Percentiles rank a stretch among this genome's conserved stretches.
Evolutionary conservation across 2,329 filamentous ascomycete species (phyloP).

Genomic region (Spiromastix sp.): DNA sequence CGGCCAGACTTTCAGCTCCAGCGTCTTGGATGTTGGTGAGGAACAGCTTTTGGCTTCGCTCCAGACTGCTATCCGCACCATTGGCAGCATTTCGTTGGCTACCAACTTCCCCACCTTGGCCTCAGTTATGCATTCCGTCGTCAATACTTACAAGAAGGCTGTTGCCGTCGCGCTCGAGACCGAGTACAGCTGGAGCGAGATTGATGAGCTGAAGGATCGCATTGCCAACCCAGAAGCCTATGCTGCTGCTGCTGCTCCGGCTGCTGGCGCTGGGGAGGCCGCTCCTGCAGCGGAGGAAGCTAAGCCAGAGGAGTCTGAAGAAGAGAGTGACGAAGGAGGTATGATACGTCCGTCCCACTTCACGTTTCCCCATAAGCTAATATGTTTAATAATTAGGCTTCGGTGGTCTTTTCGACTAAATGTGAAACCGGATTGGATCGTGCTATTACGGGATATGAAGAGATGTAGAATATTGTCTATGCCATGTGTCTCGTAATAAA

Average conservation of each 20-base stretch:
- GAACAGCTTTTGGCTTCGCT: conserved; percentile 83
- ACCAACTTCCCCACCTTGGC: conserved; percentile 92
- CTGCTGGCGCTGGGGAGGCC: conserved; percentile 45
- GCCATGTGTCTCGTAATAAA: conserved; percentile 20
- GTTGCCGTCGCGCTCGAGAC: conserved; percentile 74
- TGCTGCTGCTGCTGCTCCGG: conserved; percentile 67
- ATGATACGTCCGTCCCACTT: conserved; percentile 10
- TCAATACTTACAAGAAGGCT: conserved; percentile 96
- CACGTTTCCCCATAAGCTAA: not conserved
- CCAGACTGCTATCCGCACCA: conserved; percentile 68
- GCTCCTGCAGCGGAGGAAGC: conserved; percentile 47
- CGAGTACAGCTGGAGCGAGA: conserved; percentile 88
- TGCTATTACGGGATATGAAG: conserved; percentile 17
- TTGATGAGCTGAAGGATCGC: conserved; percentile 97
- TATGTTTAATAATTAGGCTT: conserved; percentile 46
- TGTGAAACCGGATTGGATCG: conserved; percentile 10
- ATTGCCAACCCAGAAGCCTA: conserved; percentile 98
- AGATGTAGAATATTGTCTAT: conserved; percentile 29
- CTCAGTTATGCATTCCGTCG: conserved; percentile 87
- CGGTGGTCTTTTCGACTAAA: conserved; percentile 68
- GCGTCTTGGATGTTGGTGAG: conserved; percentile 88
- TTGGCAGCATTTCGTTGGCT: conserved; percentile 85
- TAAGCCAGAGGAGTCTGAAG: conserved; percentile 55
- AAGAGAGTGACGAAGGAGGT: conserved; percentile 53
- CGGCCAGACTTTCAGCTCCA: conserved; percentile 80